Conservation (phyloP, 2,329 filamentous ascomycete genomes). For the Ophiosphaerella herpotricha region DNA sequence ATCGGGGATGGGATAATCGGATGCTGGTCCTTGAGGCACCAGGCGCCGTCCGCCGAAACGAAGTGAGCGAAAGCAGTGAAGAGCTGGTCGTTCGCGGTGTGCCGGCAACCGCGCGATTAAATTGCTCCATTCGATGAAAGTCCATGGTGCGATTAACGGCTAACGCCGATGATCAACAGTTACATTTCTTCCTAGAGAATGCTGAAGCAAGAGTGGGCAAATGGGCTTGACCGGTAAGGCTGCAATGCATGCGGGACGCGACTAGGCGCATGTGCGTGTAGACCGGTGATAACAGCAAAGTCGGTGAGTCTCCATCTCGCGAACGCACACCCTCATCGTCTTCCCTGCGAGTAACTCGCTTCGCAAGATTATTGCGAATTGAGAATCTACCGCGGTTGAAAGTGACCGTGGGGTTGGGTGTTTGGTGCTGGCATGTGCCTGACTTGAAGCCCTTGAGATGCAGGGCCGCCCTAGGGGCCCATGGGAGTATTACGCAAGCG, state of each 20-base stretch:
- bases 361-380: not conserved
- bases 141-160: not conserved
- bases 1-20: not conserved
- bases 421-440: conserved; percentile 1
- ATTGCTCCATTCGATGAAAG: not conserved
- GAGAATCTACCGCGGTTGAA: not conserved
- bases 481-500: conserved; percentile 1
- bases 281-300: conserved; percentile 22
- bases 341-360: conserved; percentile 1
- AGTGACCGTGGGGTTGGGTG: conserved; percentile 2
- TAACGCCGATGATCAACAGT: conserved; percentile 3
- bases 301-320: conserved; percentile 28
- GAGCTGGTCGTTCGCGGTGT: not conserved
- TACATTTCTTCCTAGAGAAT: not conserved
- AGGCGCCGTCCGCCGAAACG: too few species aligned
- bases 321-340: conserved; percentile 9
- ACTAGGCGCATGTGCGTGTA: conserved; percentile 14
- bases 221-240: conserved; percentile 31
- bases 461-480: not conserved
- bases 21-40: not conserved
- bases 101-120: conserved; percentile 5
- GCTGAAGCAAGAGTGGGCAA: not conserved
- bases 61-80: not conserved
- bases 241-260: conserved; percentile 26
- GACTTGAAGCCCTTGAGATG: not conserved